Evolutionary conservation across 2,329 filamentous ascomycete genomes (phyloP), one percentile per base, ranked within the genome.

Genomic region (Pyrenochaeta sp.): DNA sequence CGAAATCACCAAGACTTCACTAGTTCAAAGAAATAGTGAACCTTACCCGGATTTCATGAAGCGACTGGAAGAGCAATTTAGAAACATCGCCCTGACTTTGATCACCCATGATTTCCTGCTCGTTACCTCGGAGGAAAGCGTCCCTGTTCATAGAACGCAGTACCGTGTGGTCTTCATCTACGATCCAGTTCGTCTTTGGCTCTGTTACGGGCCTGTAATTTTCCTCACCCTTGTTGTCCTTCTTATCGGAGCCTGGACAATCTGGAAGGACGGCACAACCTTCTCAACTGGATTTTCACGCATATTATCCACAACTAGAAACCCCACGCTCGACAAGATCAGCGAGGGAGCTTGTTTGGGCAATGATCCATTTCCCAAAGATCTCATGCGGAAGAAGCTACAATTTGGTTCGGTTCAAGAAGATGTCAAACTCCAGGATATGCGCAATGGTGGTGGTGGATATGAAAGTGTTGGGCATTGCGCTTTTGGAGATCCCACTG

Each of bases 1-100:
- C 4, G 69, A 77, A 4, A 72, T 77, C 17, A 69, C 78, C 7
- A 77, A 78, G 51, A 82, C 80, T 1, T 71, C 72, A n/a, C 67
- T 83, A 1, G 68, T 82, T 15, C 66, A 78, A 57, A 64, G 64
- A 7, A 72, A 62, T 2, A 67, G 59, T 15, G 56, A 67, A n/a
- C 67, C 71, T n/a, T n/a, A n/a, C n/a, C n/a, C n/a, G n/a, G n/a
- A n/a, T n/a, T n/a, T n/a, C n/a, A n/a, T n/a, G n/a, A n/a, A n/a
- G n/a, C n/a, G n/a, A n/a, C n/a, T n/a, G n/a, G 0, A 58, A 65
- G 37, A 23, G 44, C 3, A 56, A 73, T 14, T 58, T 75, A 0
- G 49, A 2, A 66, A 74, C 39, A 69, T 75, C 56, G 59, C 75
- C 0, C 60, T 76, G 5, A 73, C 74, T 0, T 58, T 75, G 3